Conservation (phyloP, 345 rosid genomes). For the Acer yangbiense region DNA sequence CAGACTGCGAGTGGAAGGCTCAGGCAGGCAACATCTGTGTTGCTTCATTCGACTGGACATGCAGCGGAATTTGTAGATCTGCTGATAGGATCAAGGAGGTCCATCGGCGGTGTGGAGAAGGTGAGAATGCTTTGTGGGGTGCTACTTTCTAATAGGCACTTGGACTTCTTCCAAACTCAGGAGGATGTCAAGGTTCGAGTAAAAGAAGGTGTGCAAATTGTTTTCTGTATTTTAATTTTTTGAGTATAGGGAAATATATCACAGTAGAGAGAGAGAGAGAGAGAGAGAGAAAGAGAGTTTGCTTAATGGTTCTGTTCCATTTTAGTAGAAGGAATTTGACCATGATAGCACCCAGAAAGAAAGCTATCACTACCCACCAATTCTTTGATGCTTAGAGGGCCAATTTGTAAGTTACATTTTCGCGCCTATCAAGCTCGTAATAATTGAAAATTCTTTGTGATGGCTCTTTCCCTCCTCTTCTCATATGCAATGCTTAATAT, state of each 20-base stretch:
- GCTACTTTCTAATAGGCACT: conserved; percentile 53
- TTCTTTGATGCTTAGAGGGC: conserved; percentile 51
- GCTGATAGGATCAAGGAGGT: conserved; percentile 89
- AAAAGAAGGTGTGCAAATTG: conserved; percentile 12
- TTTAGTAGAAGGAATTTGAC: conserved; percentile 33
- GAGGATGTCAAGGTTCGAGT: conserved; percentile 24
- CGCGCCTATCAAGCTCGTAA: conserved; percentile 33
- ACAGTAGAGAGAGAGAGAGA: conserved; percentile 21
- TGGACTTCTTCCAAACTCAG: conserved; percentile 40
- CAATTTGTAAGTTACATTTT: conserved; percentile 45
- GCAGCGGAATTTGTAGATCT: conserved; percentile 96
- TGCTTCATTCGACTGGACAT: conserved; percentile 96
- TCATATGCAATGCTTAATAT: not conserved
- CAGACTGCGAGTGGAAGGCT: conserved; percentile 98
- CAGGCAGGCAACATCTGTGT: conserved; percentile 95
- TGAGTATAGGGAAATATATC: conserved; percentile 27
- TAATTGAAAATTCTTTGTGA: conserved; percentile 28
- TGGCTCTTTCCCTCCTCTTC: conserved; percentile 10
- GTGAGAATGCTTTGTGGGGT: conserved; percentile 86
- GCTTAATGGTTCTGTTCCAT: conserved; percentile 32
- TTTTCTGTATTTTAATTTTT: conserved; percentile 23
- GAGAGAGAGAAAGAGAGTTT: conserved; percentile 13
- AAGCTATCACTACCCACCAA: conserved; percentile 25
- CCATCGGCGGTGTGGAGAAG: conserved; percentile 90
- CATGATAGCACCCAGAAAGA: conserved; percentile 17